Conservation (phyloP, 2,329 filamentous ascomycete genomes). For the Colletotrichum australisinense region DNA sequence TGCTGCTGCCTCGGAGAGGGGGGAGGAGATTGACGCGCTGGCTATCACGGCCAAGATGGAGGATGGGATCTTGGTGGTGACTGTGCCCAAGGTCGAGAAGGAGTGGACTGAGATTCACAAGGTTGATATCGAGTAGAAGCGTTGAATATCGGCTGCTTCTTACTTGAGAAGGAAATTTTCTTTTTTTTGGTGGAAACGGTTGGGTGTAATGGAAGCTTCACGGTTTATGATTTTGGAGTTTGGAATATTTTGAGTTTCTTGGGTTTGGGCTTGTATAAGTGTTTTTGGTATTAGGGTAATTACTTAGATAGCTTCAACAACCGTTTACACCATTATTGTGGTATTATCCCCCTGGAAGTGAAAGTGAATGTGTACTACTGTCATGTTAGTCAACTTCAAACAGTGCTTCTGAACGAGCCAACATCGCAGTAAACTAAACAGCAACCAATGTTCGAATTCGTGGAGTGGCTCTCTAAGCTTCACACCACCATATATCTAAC, state of each 20-base stretch:
- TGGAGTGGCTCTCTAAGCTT: too few species aligned
- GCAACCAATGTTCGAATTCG: too few species aligned
- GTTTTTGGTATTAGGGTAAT: neutral
- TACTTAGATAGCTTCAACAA: neutral
- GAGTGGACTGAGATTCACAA: slow-evolving; percentile 73
- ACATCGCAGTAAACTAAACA: too few species aligned
- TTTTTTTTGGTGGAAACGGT: slow-evolving; percentile 16
- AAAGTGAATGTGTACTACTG: too few species aligned
- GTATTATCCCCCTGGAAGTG: neutral
- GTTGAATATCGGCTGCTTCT: neutral
- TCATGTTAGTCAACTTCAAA: too few species aligned
- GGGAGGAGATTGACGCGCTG: slow-evolving; percentile 73
- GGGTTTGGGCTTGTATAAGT: neutral
- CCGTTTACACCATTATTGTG: neutral
- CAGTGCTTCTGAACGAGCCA: too few species aligned
- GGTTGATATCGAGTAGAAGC: slow-evolving; percentile 65
- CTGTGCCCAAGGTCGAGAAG: slow-evolving; percentile 78
- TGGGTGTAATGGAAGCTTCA: neutral
- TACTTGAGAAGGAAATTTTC: neutral
- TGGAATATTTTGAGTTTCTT: neutral
- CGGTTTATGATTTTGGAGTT: neutral
- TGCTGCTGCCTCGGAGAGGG: neutral
- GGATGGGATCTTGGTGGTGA: slow-evolving; percentile 81
- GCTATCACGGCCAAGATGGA: slow-evolving; percentile 81
- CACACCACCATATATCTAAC: too few species aligned